Evolutionary conservation across 2,329 filamentous ascomycete genomes (phyloP).

Genomic region (Apiospora malaysiana): DNA sequence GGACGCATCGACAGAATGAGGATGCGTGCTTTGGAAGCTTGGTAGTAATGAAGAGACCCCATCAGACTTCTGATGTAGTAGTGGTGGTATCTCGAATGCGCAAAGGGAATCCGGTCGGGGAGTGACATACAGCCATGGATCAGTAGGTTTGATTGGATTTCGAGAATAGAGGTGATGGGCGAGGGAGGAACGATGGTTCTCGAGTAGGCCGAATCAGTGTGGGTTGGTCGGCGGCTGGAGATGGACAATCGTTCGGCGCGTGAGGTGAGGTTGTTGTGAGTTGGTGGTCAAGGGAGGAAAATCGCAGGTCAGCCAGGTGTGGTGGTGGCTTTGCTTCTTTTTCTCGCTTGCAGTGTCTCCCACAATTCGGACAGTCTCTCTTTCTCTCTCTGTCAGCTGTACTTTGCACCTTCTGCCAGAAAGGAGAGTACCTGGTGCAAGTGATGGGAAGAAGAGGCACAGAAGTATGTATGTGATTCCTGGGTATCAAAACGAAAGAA

Average conservation of each 20-base stretch:
- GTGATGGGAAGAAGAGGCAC: constrained; percentile 3
- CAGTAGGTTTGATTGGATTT: constrained; percentile 22
- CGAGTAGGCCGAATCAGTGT: background rate
- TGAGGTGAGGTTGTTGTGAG: constrained; percentile 17
- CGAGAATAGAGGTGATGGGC: constrained; percentile 17
- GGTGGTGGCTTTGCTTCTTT: constrained; percentile 19
- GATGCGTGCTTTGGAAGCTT: constrained; percentile 6
- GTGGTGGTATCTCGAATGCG: constrained; percentile 14
- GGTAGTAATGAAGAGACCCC: background rate
- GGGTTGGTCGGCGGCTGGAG: constrained; percentile 9
- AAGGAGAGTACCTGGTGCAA: background rate
- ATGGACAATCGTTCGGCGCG: constrained; percentile 17
- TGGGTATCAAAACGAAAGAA: constrained; percentile 21
- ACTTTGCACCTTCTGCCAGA: background rate
- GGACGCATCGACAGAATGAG: background rate
- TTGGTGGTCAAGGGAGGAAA: constrained; percentile 17
- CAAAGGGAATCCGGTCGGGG: constrained; percentile 20
- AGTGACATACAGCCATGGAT: constrained; percentile 32
- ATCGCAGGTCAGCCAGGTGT: constrained; percentile 8
- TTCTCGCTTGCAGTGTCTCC: constrained; percentile 12
- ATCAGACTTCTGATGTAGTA: constrained; percentile 18
- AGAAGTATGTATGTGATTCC: constrained; percentile 14
- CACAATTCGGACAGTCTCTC: background rate
- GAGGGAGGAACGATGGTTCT: constrained; percentile 15
- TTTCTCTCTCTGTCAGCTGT: background rate